These are phyloP conservation scores for Cladosporium sphaerospermum DNA, from an alignment of 2,329 filamentous ascomycete species.

Conservation along the genomic window DNA sequence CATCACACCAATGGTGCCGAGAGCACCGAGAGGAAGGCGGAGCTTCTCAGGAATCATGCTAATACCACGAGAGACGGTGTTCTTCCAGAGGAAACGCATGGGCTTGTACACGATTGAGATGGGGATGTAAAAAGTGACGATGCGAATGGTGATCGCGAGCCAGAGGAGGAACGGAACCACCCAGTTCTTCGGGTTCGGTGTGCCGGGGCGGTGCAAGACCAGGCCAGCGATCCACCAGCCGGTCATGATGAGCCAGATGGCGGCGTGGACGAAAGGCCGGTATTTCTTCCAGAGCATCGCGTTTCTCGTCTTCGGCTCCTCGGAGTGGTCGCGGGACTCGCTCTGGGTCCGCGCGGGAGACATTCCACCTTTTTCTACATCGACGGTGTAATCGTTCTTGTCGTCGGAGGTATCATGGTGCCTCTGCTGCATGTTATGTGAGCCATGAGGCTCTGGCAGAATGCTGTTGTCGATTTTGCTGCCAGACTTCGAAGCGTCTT, in stretches of 20 bases:
- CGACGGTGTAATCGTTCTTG: neutral
- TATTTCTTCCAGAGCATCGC: constrained; percentile 40
- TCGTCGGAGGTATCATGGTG: too few species aligned
- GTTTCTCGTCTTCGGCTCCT: neutral
- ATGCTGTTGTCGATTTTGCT: neutral
- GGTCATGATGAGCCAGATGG: constrained; percentile 22
- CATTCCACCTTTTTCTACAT: constrained; percentile 12
- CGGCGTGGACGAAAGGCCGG: constrained; percentile 37
- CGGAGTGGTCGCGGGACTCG: neutral
- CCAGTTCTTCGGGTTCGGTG: constrained; percentile 63
- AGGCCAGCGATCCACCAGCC: constrained; percentile 74
- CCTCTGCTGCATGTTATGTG: neutral
- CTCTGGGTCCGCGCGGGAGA: constrained; percentile 1
- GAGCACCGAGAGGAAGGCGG: constrained; percentile 57
- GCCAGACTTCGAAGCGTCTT: neutral
- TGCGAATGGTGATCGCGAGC: constrained; percentile 64
- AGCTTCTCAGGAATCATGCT: constrained; percentile 60
- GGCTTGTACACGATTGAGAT: constrained; percentile 60
- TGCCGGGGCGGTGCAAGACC: constrained; percentile 54
- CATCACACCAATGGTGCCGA: constrained; percentile 63
- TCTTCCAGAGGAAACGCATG: constrained; percentile 61
- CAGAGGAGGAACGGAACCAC: constrained; percentile 77
- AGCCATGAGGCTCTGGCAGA: constrained; percentile 5
- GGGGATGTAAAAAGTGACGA: constrained; percentile 69
- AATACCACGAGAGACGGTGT: constrained; percentile 55